These are phyloP conservation scores for Fraxinus anomala DNA, from an alignment of 257 asterid genomes.

Conservation along the genomic window DNA sequence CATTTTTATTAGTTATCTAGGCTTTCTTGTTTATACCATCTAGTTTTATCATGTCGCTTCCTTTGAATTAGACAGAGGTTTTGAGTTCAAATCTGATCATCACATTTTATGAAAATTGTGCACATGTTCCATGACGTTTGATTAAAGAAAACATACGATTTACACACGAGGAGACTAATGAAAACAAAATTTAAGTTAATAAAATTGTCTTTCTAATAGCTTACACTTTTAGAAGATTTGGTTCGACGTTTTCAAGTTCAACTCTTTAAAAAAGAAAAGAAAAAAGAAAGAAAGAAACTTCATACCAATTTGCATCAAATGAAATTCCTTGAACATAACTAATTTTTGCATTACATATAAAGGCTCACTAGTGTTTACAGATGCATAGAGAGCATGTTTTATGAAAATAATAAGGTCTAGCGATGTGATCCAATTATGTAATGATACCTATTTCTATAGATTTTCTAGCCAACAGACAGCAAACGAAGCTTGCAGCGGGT, in stretches of 20 bases:
- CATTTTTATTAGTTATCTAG: no score
- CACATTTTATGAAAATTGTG: no score
- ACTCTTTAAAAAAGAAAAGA: no score
- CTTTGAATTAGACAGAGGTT: no score
- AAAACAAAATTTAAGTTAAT: no score
- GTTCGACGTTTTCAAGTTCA: not conserved
- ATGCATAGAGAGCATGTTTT: not conserved
- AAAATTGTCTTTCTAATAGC: no score
- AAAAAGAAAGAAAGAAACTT: not conserved
- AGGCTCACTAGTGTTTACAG: not conserved
- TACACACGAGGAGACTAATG: no score
- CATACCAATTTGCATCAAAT: not conserved
- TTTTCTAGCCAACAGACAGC: slow-evolving; percentile 20
- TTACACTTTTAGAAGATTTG: not conserved
- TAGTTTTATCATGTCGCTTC: no score
- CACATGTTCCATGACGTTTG: no score
- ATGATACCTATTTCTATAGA: not conserved
- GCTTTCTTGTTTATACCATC: no score
- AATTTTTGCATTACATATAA: not conserved
- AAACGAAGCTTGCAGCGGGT: slow-evolving; percentile 6
- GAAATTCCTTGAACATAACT: not conserved
- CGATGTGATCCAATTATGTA: not conserved
- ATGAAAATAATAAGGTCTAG: not conserved
- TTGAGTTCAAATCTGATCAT: no score
- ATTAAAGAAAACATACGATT: no score